Percentiles rank a stretch among this genome's conserved stretches.
Conservation (phyloP, 306 rosid species). For the Quercus suber region DNA sequence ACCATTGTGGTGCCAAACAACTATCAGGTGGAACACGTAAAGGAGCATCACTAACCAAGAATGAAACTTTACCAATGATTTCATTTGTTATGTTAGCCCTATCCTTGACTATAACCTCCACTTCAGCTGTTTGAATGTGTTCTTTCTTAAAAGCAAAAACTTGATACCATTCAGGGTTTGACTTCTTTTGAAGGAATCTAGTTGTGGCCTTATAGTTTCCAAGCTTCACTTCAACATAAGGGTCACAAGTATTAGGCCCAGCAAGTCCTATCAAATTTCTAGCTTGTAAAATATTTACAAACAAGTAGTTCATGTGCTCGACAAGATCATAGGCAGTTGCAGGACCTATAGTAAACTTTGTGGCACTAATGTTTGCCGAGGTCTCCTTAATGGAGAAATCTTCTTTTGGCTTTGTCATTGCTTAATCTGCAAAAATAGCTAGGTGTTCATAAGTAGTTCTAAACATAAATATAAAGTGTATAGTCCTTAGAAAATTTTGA, state of each 20-base stretch:
- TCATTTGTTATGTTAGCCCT: no score
- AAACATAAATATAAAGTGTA: no score
- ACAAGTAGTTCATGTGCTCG: slow-evolving; percentile 22
- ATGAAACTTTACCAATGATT: not conserved
- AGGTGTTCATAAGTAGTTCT: no score
- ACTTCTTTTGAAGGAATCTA: not conserved
- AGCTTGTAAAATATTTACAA: slow-evolving; percentile 19
- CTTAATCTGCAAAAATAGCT: not conserved
- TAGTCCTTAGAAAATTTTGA: no score
- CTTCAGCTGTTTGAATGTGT: no score
- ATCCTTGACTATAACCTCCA: no score
- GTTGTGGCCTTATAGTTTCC: not conserved
- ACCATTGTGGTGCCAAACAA: slow-evolving; percentile 35
- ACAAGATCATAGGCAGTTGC: slow-evolving; percentile 16
- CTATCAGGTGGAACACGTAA: slow-evolving; percentile 9
- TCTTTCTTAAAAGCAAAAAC: no score
- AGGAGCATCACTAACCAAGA: not conserved
- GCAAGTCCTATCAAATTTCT: not conserved
- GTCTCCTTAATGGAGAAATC: slow-evolving; percentile 28
- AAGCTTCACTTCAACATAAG: no score
- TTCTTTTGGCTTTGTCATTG: not conserved
- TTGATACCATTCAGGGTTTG: not conserved
- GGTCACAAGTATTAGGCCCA: not conserved
- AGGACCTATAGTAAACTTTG: slow-evolving; percentile 5
- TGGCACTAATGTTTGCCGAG: slow-evolving; percentile 15